Evolutionary conservation across 768 basidiomycete genomes (phyloP), one percentile per base, ranked within the genome.

Genomic region (Lenzites betulinus): DNA sequence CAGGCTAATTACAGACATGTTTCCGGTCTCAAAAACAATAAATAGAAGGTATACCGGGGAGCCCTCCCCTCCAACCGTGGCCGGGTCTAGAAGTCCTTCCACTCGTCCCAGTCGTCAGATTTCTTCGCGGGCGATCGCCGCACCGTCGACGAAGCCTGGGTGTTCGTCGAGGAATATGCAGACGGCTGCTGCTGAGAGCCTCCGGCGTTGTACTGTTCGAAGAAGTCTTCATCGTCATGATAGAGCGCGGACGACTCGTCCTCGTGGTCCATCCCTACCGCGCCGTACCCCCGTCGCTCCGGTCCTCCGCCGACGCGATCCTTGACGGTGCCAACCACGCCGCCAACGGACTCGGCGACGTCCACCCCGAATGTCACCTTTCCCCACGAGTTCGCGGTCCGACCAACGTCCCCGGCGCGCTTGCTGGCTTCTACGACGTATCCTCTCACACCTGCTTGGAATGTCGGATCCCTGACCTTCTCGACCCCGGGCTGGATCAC

Each of bases 401-500:
- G 80, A 20, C 90, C 88, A 12, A 83, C 85, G 0, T 76, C 73
- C 4, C 81, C 81, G 35, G 91, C 90, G 58, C 77, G 81, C 67
- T 82, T 85, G 65, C 86, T 81, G 7, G 88, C 88, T 67, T 88
- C 87, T 23, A 78, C 75, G 69, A 90, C 82, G 72, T 93, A 92
- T 16, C 86, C 87, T 65, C 80, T 81, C 51, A 95, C 83, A 56
- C 79, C 87, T 1, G 86, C 84, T 62, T 93, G 89, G 65, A 96
- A 82, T 53, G 76, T 80, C 12, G 95, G 94, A 71, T 97, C 95
- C 54, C 78, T 81, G 28, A 90, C 92, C 63, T 82, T 85, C 68
- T 91, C 89, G 71, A 95, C 76, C 22, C 90, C 89, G 7, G 96
- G 96, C 72, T 97, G 93, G 59, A 98, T 89, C 44, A 98, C 90